Evolutionary conservation across 2,329 filamentous ascomycete species (phyloP).

Genomic region (Chrysoporthe puriensis): DNA sequence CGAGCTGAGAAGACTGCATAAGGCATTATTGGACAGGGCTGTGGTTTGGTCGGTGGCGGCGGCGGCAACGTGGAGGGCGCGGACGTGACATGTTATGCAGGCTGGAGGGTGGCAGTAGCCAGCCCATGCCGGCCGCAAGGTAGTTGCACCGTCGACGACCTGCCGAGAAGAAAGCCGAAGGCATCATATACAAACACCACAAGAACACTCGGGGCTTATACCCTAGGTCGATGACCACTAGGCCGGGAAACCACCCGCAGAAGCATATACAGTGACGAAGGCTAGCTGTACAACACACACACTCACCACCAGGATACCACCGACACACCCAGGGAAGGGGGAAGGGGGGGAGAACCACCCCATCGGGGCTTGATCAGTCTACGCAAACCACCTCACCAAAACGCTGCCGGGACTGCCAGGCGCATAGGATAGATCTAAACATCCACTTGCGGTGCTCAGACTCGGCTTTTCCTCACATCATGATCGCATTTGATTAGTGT

Average conservation of each 20-base stretch:
- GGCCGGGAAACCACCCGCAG: too few species aligned
- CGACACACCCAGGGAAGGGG: neutral
- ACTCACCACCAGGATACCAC: neutral
- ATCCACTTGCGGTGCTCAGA: slow-evolving; percentile 6
- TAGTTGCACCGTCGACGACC: too few species aligned
- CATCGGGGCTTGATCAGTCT: neutral
- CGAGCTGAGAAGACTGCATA: too few species aligned
- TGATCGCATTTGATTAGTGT: slow-evolving; percentile 26
- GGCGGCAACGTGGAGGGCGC: too few species aligned
- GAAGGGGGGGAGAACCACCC: neutral
- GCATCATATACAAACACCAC: too few species aligned
- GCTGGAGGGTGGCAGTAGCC: too few species aligned
- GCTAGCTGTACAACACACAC: neutral
- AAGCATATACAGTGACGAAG: neutral
- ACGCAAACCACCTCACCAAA: neutral
- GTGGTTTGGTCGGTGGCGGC: too few species aligned
- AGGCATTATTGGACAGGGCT: too few species aligned
- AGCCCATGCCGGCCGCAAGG: too few species aligned
- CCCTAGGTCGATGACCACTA: too few species aligned
- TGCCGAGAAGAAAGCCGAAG: too few species aligned
- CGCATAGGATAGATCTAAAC: neutral
- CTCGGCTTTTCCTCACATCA: slow-evolving; percentile 1
- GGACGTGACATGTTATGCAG: too few species aligned
- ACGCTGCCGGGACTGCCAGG: neutral
- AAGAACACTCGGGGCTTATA: neutral